A percentile compares a stretch with the other conserved stretches of the same genome.
phyloP scores from a whole-genome alignment of 1,284 basidiomycete species.

The Ganoderma sp. region DNA sequence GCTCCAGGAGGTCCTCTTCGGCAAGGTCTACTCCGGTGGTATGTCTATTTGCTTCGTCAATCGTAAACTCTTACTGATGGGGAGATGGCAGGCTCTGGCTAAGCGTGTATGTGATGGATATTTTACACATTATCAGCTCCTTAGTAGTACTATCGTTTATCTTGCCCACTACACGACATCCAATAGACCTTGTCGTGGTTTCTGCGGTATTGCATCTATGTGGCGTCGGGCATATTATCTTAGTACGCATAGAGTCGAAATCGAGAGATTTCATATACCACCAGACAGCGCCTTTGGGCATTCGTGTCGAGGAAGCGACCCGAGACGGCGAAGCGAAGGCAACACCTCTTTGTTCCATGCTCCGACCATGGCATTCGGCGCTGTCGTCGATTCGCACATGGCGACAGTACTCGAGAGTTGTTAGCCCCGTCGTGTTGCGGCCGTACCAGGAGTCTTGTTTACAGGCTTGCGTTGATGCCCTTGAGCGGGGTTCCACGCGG shows the following conservation, averaged over 20 bases:
- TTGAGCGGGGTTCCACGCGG: constrained; percentile 66
- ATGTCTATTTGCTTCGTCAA: constrained; percentile 24
- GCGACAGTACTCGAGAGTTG: constrained; percentile 25
- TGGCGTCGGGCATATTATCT: constrained; percentile 33
- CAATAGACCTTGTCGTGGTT: constrained; percentile 45
- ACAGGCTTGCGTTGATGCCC: constrained; percentile 76
- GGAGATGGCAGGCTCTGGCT: constrained; percentile 53
- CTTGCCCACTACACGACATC: constrained; percentile 41
- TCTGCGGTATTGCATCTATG: constrained; percentile 34
- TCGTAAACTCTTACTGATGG: background rate
- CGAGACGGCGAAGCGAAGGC: background rate
- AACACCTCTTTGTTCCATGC: constrained; percentile 32
- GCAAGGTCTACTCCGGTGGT: constrained; percentile 93
- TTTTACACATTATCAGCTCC: constrained; percentile 38
- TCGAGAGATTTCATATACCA: constrained; percentile 34
- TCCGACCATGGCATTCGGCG: constrained; percentile 23
- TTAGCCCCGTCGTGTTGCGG: constrained; percentile 54
- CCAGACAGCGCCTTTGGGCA: constrained; percentile 7
- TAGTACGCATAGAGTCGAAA: constrained; percentile 32
- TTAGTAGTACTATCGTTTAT: constrained; percentile 43
- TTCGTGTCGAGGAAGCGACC: background rate
- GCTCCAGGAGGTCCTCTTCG: constrained; percentile 89
- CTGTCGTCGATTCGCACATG: constrained; percentile 6
- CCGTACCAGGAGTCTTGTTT: constrained; percentile 94
- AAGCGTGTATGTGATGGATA: constrained; percentile 40